phyloP scores from a whole-genome alignment of 805 yeast species.

The Wickerhamiella qilinensis region DNA sequence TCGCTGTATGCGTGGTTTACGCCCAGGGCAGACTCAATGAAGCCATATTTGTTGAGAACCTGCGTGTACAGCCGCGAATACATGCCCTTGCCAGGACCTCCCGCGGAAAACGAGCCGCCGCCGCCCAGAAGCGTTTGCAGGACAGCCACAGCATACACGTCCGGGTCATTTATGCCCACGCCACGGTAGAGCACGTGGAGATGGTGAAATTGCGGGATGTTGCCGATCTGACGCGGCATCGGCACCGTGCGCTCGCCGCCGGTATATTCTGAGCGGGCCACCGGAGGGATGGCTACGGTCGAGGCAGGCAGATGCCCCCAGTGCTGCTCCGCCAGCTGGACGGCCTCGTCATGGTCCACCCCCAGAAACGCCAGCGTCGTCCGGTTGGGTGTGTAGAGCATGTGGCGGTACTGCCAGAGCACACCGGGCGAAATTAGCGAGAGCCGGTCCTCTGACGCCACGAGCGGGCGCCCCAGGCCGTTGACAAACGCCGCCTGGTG shows the following conservation, averaged over 20 bases:
- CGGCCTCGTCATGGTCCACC: conserved; percentile 52
- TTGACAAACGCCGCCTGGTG: conserved; percentile 69
- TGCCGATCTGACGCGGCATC: conserved; percentile 40
- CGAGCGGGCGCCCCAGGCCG: conserved; percentile 72
- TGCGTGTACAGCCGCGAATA: conserved; percentile 84
- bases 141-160: conserved; percentile 78
- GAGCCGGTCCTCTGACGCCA: conserved; percentile 61
- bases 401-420: conserved; percentile 42
- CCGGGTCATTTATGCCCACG: conserved; percentile 63
- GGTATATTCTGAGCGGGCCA: conserved; percentile 32
- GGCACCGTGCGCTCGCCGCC: conserved; percentile 45
- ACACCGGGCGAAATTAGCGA: conserved; percentile 35
- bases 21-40: conserved; percentile 72
- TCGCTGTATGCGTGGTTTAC: conserved; percentile 85
- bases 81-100: conserved; percentile 99
- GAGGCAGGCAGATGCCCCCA: conserved; percentile 43
- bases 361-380: conserved; percentile 82
- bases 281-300: conserved; percentile 11
- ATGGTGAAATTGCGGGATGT: conserved; percentile 66
- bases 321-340: conserved; percentile 41
- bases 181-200: conserved; percentile 83
- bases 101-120: conserved; percentile 95
- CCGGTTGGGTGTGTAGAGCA: conserved; percentile 62
- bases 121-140: conserved; percentile 87
- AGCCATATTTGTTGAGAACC: conserved; percentile 80